Evolutionary conservation across 495 filamentous ascomycete species (phyloP).

Genomic region (Apodospora peruviana): DNA sequence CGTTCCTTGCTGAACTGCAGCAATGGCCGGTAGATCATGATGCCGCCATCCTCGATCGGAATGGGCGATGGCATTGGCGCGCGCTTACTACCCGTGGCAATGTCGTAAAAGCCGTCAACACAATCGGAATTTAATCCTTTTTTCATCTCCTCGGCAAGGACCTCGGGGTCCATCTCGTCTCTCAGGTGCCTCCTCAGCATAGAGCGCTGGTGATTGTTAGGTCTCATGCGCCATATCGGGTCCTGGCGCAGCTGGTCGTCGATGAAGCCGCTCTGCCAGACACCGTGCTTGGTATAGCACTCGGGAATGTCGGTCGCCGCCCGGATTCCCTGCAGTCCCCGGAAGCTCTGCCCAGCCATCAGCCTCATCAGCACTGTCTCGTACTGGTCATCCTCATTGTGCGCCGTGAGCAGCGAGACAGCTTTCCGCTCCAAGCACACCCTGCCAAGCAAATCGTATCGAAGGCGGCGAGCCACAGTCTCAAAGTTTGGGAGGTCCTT

Average conservation of each 20-base stretch:
- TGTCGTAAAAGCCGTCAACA: slow-evolving; percentile 19
- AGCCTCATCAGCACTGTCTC: slow-evolving; percentile 82
- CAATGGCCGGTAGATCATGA: slow-evolving; percentile 70
- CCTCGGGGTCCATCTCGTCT: slow-evolving; percentile 13
- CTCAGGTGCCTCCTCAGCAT: slow-evolving; percentile 16
- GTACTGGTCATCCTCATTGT: slow-evolving; percentile 81
- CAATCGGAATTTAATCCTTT: slow-evolving; percentile 7
- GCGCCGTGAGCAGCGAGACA: slow-evolving; percentile 61
- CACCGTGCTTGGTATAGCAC: slow-evolving; percentile 66
- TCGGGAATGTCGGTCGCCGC: slow-evolving; percentile 67
- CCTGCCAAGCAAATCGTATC: slow-evolving; percentile 66
- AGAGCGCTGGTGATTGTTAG: slow-evolving; percentile 8
- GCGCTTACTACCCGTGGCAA: slow-evolving; percentile 11
- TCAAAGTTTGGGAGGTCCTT: slow-evolving; percentile 61
- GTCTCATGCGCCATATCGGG: slow-evolving; percentile 25
- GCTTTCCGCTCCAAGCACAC: slow-evolving; percentile 48
- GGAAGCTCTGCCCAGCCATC: slow-evolving; percentile 49
- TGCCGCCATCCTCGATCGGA: slow-evolving; percentile 59
- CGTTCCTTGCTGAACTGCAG: slow-evolving; percentile 65
- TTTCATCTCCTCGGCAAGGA: slow-evolving; percentile 6
- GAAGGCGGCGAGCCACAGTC: slow-evolving; percentile 65
- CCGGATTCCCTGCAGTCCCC: slow-evolving; percentile 69
- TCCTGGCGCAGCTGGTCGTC: slow-evolving; percentile 26
- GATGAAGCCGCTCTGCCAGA: slow-evolving; percentile 59
- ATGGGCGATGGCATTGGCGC: slow-evolving; percentile 15